Evolutionary conservation across 495 filamentous ascomycete species (phyloP), one percentile per base, ranked within the genome.

Genomic region (Penicillium canariense): DNA sequence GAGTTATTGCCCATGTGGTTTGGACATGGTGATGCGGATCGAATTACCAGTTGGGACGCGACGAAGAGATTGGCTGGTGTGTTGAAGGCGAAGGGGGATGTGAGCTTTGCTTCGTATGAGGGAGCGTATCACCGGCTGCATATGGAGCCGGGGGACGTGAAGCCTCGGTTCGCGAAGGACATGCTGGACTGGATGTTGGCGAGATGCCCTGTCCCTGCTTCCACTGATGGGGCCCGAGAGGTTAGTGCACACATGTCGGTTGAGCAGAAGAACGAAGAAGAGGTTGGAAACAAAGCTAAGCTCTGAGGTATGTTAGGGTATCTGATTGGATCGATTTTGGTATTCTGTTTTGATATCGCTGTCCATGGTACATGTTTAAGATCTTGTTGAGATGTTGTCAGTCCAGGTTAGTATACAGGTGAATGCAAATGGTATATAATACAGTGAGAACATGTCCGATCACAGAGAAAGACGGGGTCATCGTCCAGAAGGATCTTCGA

Each of bases 51-150:
- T 58, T 87, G 77, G 59, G 69, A 80, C 10, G 81, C 77, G 11
- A 84, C 77, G 18, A 83, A 83, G 74, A 75, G 65, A 50, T 87
- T 87, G 65, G 81, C 80, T 53, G 80, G 81, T n/a, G 44, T 63
- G 46, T 72, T 81, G 38, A 56, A 50, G 34, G 61, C 71, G 14
- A 65, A 73, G 43, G 74, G 87, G 50, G 89, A 96, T 65, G 85
- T 81, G 63, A 74, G 70, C 36, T 89, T 92, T 59, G 84, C 79
- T 74, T 60, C 73, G 7, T 96, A 93, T 63, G 85, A 89, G 42
- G 91, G 88, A 5, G 89, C 79, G 73, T 89, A 79, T 66, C 91
- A 96, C 70, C 61, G 60, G 74, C 67, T 96, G 60, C 89, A 94
- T 72, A 79, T 79, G 2, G 91, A 96, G 54, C 75, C 84, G 52